Conservation (phyloP, 495 filamentous ascomycete species). For the Aspergillus ostianus region DNA sequence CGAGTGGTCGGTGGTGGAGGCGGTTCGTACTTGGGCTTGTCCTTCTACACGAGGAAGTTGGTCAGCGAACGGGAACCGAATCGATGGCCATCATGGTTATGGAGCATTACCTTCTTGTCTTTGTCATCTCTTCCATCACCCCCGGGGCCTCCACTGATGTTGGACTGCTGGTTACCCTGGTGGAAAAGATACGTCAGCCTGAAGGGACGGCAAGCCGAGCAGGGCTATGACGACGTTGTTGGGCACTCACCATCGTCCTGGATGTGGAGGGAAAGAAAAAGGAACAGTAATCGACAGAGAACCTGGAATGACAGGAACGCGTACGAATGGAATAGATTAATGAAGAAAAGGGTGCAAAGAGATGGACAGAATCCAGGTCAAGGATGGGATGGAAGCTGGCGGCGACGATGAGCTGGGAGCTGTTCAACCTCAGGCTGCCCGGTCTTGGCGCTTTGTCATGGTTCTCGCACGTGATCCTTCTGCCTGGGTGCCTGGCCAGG, state of each 20-base stretch:
- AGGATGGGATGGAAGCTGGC: slow-evolving; percentile 16
- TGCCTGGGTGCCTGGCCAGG: slow-evolving; percentile 3
- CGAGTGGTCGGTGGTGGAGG: slow-evolving; percentile 95
- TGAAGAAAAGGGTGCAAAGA: background rate
- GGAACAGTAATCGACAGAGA: background rate
- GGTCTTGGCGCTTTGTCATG: slow-evolving; percentile 14
- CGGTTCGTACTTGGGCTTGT: slow-evolving; percentile 99
- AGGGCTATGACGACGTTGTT: slow-evolving; percentile 10
- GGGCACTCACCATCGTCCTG: slow-evolving; percentile 38
- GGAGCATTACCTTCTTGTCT: slow-evolving; percentile 79
- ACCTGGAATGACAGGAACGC: background rate
- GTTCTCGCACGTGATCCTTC: slow-evolving; percentile 6
- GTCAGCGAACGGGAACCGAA: slow-evolving; percentile 5
- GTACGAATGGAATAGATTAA: background rate
- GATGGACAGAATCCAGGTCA: background rate
- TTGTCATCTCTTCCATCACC: slow-evolving; percentile 82
- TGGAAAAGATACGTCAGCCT: slow-evolving; percentile 25
- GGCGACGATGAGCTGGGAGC: slow-evolving; percentile 10
- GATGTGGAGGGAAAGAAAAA: slow-evolving; percentile 1
- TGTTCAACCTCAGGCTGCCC: too few species aligned
- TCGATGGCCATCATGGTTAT: background rate
- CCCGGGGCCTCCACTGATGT: slow-evolving; percentile 68
- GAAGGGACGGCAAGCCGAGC: slow-evolving; percentile 5
- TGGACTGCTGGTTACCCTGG: slow-evolving; percentile 78
- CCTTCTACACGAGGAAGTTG: slow-evolving; percentile 63